These are phyloP conservation scores for Chaetothyriales sp. DNA, from an alignment of 2,329 filamentous ascomycete species.

Conservation along the genomic window DNA sequence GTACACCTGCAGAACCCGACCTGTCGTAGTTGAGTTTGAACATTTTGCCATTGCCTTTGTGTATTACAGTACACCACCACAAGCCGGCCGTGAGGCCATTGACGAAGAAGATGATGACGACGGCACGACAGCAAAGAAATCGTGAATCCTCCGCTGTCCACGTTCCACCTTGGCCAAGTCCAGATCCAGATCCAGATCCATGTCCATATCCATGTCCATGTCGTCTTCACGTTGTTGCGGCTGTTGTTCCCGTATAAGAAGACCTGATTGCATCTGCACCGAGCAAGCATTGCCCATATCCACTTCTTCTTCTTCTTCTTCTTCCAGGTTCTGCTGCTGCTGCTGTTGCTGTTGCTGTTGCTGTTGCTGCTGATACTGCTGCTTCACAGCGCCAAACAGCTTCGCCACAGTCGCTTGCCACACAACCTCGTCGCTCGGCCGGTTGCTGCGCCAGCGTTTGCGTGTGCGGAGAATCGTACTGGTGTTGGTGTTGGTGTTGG, in stretches of 20 bases:
- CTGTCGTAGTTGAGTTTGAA: not conserved
- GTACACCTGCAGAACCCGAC: not conserved
- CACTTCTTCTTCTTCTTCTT: not conserved
- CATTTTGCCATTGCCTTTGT: not conserved
- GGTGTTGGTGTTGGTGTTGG: not conserved
- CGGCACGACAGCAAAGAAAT: not conserved
- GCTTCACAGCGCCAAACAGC: constrained; percentile 13
- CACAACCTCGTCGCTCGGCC: constrained; percentile 40
- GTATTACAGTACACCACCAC: not conserved
- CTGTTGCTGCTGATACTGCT: constrained; percentile 4
- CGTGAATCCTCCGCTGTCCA: not conserved
- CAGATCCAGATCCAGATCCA: not conserved
- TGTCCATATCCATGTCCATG: not conserved
- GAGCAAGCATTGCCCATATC: not conserved
- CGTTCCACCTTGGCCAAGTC: not conserved
- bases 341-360: constrained; percentile 3
- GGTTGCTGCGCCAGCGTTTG: constrained; percentile 43
- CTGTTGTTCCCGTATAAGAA: too few species aligned
- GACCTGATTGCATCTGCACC: not conserved
- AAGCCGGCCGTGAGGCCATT: too few species aligned
- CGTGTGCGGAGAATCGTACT: constrained; percentile 40
- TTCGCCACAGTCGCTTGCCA: constrained; percentile 15
- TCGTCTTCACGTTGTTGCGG: too few species aligned
- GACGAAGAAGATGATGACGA: not conserved
- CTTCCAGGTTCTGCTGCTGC: not conserved